phyloP scores from a whole-genome alignment of 2,329 filamentous ascomycete species.

The Pseudogymnoascus sp. region DNA sequence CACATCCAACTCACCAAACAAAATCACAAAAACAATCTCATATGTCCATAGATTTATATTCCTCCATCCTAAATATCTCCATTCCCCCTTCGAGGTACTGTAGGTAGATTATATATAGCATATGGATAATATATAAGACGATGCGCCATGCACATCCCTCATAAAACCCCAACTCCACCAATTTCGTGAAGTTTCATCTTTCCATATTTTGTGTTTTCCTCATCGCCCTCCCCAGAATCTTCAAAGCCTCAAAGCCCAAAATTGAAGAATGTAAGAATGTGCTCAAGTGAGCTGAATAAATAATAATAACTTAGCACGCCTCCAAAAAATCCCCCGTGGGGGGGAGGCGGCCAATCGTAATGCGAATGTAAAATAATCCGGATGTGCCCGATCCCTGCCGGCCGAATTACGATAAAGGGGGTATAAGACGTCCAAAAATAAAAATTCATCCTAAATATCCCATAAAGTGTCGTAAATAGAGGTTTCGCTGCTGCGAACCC shows the following conservation, averaged over 20 bases:
- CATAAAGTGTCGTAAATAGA: background rate
- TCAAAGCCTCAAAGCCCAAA: background rate
- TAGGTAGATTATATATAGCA: background rate
- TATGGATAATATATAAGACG: background rate
- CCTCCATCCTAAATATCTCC: background rate
- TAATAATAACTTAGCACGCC: background rate
- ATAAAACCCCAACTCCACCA: background rate
- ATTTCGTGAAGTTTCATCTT: background rate
- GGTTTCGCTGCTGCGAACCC: background rate
- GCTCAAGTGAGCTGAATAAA: background rate
- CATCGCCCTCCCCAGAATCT: background rate
- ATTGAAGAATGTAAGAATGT: background rate
- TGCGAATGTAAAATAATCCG: background rate
- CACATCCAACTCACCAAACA: background rate
- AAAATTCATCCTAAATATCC: background rate
- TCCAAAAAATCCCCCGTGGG: background rate
- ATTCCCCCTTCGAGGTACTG: background rate
- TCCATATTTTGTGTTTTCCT: background rate
- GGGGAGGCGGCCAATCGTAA: background rate
- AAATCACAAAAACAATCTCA: background rate
- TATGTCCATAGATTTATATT: background rate
- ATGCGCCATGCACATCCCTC: background rate
- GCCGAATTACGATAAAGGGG: background rate
- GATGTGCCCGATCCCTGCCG: background rate
- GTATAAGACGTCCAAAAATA: conserved; percentile 1